Percentiles rank a stretch among this genome's conserved stretches.
These are phyloP conservation scores for Phytophthora multivora DNA, from an alignment of 352 stramenopile species.

Conservation along the genomic window DNA sequence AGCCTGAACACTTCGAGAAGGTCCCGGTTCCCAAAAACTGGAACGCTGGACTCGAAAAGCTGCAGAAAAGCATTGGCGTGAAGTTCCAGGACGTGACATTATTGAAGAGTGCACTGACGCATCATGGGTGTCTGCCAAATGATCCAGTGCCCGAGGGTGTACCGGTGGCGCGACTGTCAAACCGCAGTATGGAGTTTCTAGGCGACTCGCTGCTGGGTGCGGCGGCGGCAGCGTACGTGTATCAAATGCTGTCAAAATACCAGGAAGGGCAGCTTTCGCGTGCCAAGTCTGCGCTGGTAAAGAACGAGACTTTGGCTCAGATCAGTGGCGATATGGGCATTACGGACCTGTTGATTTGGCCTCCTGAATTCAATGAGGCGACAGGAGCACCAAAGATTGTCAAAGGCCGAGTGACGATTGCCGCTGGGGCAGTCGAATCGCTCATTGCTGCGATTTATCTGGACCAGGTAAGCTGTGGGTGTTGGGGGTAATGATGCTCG, in stretches of 20 bases:
- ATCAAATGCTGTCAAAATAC: slow-evolving; percentile 67
- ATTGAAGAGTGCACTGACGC: slow-evolving; percentile 72
- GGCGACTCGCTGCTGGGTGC: slow-evolving; percentile 79
- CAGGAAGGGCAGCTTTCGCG: slow-evolving; percentile 82
- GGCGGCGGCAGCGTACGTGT: slow-evolving; percentile 66
- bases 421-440: slow-evolving; percentile 75
- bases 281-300: slow-evolving; percentile 71
- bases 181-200: slow-evolving; percentile 84
- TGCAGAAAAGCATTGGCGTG: slow-evolving; percentile 67
- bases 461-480: slow-evolving; percentile 45
- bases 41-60: slow-evolving; percentile 44
- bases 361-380: slow-evolving; percentile 42
- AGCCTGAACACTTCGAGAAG: slow-evolving; percentile 55
- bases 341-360: slow-evolving; percentile 67
- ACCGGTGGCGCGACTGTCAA: slow-evolving; percentile 67
- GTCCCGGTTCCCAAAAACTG: slow-evolving; percentile 52
- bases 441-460: slow-evolving; percentile 81
- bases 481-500: slow-evolving; percentile 1
- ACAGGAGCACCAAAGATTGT: slow-evolving; percentile 33
- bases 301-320: slow-evolving; percentile 74
- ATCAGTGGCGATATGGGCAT: slow-evolving; percentile 68
- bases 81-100: slow-evolving; percentile 61
- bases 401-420: slow-evolving; percentile 74
- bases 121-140: slow-evolving; percentile 69
- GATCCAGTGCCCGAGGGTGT: slow-evolving; percentile 44